Base-by-base conservation (phyloP, 768 basidiomycete genomes). In the Ramaria sp. region DNA sequence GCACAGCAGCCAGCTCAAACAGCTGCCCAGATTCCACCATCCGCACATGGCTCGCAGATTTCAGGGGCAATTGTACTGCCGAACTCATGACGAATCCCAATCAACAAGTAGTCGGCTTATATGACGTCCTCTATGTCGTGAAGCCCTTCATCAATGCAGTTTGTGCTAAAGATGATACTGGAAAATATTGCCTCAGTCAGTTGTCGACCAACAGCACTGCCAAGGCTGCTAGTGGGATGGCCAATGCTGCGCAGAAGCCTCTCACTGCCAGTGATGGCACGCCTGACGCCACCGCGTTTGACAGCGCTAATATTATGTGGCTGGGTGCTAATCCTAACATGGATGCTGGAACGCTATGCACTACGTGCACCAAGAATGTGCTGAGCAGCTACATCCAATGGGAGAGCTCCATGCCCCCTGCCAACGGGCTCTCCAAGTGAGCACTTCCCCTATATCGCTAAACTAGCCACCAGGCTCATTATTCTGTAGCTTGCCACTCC, bases 81-180 rank as follows among this genome's bases (percentile, higher is more conserved):
- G 95, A 98, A 72, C 72, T 99, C 62, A 81, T 80, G 3, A 71
- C 77, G 10, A 65, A 56, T 49, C 65, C 71, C 48, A 78, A 77
- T 60, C 0, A 46, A 0, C 67, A 74, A 24, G 86, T 96, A 47
- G 67, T 80, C 67, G 63, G 69, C 27, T 70, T 79, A 1, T 99
- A 98, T 72, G 94, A 97, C 66, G 72, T 82, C 31, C 72, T 97
- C 30, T 99, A 91, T 73, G 61, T 76, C 58, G 61, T 94, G 46
- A 60, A 66, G 11, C 91, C 93, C 7, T 67, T 95, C 66, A 72
- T 71, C 59, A 62, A 67, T 6, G 84, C 91, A 27, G 66, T 90
- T 31, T 97, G 94, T 72, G 62, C 84, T 47, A 88, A 89, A 76
- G 81, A 87, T 64, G 81, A 83, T 64, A 72, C 64, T 48, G 84